These are phyloP conservation scores for Akebia trifoliata DNA, from an alignment of 164 flowering plant species.

Conservation along the genomic window DNA sequence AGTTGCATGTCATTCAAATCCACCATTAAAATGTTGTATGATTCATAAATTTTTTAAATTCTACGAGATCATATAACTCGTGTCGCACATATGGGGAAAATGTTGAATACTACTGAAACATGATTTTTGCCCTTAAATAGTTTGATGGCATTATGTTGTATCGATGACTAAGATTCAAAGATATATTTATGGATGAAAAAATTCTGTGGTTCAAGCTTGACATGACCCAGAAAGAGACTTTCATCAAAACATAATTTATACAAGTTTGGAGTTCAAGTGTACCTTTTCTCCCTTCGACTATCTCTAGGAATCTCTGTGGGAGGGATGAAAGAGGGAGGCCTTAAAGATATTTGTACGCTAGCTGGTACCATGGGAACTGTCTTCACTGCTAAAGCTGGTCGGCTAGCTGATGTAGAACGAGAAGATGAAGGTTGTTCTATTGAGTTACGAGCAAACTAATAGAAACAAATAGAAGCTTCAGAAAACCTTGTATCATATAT, in stretches of 20 bases:
- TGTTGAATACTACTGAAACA: no score
- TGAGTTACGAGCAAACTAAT: conserved; percentile 51
- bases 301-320: conserved; percentile 30
- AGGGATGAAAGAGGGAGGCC: conserved; percentile 30
- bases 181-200: no score
- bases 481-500: conserved; percentile 4
- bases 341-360: conserved; percentile 43
- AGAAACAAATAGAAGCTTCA: conserved; percentile 19
- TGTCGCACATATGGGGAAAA: no score
- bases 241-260: neutral
- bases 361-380: conserved; percentile 51
- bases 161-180: no score
- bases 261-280: conserved; percentile 8
- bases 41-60: no score
- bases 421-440: conserved; percentile 34
- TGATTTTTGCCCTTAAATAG: no score
- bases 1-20: no score
- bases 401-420: conserved; percentile 32
- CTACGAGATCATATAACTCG: no score
- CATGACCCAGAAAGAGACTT: neutral
- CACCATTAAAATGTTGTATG: no score
- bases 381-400: conserved; percentile 41
- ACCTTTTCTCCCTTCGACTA: conserved; percentile 59
- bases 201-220: no score
- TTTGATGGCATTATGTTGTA: no score